Percentiles rank a stretch among this genome's conserved stretches.
Conservation (phyloP, 2,329 filamentous ascomycete species). For the Botrytis sinoallii region DNA sequence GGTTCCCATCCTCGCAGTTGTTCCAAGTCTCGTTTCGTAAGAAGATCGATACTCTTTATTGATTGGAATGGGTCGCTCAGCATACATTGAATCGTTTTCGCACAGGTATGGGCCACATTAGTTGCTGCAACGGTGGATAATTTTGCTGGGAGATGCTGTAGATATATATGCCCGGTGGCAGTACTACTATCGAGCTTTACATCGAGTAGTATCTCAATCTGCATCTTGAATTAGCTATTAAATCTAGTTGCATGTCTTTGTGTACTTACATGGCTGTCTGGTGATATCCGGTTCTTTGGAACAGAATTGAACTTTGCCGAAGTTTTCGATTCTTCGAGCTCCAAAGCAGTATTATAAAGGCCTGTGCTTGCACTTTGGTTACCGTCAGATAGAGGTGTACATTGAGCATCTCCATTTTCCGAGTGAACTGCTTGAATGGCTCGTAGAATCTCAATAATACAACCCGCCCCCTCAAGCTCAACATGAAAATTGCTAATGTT, state of each 20-base stretch:
- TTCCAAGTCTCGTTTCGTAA: slow-evolving; percentile 13
- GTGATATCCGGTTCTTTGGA: background rate
- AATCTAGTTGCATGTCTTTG: background rate
- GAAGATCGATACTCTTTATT: background rate
- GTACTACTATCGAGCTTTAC: background rate
- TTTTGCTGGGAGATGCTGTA: background rate
- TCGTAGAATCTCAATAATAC: background rate
- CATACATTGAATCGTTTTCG: background rate
- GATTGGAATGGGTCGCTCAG: background rate
- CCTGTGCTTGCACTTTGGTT: background rate
- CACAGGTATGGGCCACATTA: slow-evolving; percentile 13
- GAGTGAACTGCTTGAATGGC: background rate
- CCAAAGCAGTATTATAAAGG: slow-evolving; percentile 9
- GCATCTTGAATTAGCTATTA: slow-evolving; percentile 40
- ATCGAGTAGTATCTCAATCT: slow-evolving; percentile 16
- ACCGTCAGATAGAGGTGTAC: background rate
- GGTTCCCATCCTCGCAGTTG: slow-evolving; percentile 22
- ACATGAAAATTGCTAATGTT: background rate
- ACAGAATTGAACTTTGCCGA: background rate
- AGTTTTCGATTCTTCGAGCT: background rate
- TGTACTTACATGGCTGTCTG: slow-evolving; percentile 2
- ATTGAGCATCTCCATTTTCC: background rate
- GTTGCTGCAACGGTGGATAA: slow-evolving; percentile 10
- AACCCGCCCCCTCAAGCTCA: background rate
- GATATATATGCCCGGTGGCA: slow-evolving; percentile 31